Base-by-base conservation (phyloP, 805 yeast species). In the Ogataea sp. region DNA sequence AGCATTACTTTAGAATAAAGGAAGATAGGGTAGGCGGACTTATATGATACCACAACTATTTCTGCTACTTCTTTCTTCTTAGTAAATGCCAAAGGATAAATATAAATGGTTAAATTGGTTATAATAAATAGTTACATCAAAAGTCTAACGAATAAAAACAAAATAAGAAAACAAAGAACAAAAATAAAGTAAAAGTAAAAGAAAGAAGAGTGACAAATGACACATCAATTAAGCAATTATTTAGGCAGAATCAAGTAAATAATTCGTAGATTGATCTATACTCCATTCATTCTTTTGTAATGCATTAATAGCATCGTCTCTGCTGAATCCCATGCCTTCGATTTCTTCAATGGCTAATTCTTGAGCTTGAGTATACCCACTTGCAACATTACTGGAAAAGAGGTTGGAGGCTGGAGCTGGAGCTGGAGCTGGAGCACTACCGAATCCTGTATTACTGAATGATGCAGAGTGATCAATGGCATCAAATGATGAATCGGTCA, bases 281-380 rank as follows among this genome's bases (percentile, higher is more conserved):
- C 83, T 75, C 85, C 90, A 84, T 42, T 76, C 67, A 48, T 80
- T 78, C 53, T 64, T 70, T 49, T 75, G 68, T 40, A 89, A 67
- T 6, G 97, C 96, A 10, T 67, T 70, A 6, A 71, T 50, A 1
- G 90, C 87, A 38, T 78, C 80, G 0, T 68, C 66, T 46, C 72
- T 70, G 15, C 77, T 72, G 55, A 89, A 89, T 2, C 97, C 97
- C 96, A 89, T 89, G 27, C 89, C 88, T 18, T 78, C 76, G 45
- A 89, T 66, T 58, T 89, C 95, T 49, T 79, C 82, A 34, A 87
- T 67, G 1, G 90, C 84, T 41, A 72, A 53, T 2, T 51, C 49
- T 36, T 60, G 65, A 8, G 61, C 48, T 37, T 58, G 61, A 10
- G 52, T 37, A 34, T 39, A 45, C 3, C 21, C 17, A 25, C 24